A percentile compares a stretch with the other conserved stretches of the same genome.
Evolutionary conservation across 2,329 filamentous ascomycete genomes (phyloP).

Genomic region (Leptographium wingfieldii): DNA sequence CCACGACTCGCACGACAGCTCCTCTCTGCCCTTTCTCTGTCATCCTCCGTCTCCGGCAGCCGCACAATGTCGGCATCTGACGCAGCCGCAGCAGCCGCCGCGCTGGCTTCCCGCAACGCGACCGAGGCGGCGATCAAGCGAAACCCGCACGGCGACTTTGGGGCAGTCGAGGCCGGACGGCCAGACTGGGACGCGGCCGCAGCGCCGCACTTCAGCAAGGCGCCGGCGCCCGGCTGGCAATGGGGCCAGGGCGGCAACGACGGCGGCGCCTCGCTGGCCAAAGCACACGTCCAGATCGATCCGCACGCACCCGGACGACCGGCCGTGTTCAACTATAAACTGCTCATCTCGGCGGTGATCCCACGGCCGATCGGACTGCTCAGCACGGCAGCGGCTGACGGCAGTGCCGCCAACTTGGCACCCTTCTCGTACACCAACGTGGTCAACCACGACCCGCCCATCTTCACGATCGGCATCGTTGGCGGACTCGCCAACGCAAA

Average conservation of each 20-base stretch:
- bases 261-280: constrained; percentile 17
- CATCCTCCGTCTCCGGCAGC: neutral
- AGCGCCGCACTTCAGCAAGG: constrained; percentile 46
- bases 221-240: constrained; percentile 51
- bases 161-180: constrained; percentile 53
- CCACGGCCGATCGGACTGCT: constrained; percentile 68
- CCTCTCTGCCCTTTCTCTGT: neutral
- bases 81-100: neutral
- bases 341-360: constrained; percentile 71
- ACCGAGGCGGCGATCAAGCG: constrained; percentile 30
- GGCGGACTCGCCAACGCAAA: constrained; percentile 44
- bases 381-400: constrained; percentile 45
- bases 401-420: constrained; percentile 54
- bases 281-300: constrained; percentile 64
- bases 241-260: constrained; percentile 54
- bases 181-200: constrained; percentile 36
- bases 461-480: constrained; percentile 54
- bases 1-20: no score
- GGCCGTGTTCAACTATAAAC: constrained; percentile 71
- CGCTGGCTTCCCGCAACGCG: constrained; percentile 7
- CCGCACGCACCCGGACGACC: constrained; percentile 61
- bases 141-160: constrained; percentile 66
- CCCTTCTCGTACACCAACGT: constrained; percentile 82
- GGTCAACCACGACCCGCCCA: constrained; percentile 72
- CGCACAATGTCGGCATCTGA: neutral